Evolutionary conservation across 805 yeast species (phyloP).

Genomic region (Wickerhamomyces chambardii): DNA sequence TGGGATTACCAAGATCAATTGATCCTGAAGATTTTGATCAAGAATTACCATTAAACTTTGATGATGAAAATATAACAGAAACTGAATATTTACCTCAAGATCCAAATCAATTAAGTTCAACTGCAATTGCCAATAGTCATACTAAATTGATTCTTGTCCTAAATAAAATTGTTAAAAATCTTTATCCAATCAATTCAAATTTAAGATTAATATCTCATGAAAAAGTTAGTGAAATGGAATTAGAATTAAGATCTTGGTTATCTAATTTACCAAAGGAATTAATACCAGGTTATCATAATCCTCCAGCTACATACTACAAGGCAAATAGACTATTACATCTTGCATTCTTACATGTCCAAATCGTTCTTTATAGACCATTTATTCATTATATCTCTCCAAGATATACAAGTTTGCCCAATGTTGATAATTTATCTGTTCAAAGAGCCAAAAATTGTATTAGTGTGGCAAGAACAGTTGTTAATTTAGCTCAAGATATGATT

Average conservation of each 20-base stretch:
- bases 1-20: conserved; percentile 78
- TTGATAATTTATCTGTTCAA: conserved; percentile 55
- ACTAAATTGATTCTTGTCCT: conserved; percentile 65
- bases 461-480: conserved; percentile 76
- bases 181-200: conserved; percentile 55
- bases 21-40: conserved; percentile 80
- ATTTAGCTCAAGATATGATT: conserved; percentile 73
- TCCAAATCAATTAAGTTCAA: conserved; percentile 51
- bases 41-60: conserved; percentile 74
- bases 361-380: conserved; percentile 80
- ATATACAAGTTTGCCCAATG: conserved; percentile 20
- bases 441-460: conserved; percentile 79
- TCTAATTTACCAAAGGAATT: conserved; percentile 61
- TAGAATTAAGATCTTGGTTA: conserved; percentile 65
- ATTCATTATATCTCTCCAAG: conserved; percentile 73
- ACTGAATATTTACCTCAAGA: conserved; percentile 40
- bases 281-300: conserved; percentile 55
- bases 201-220: conserved; percentile 17
- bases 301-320: conserved; percentile 51
- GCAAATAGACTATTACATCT: conserved; percentile 70
- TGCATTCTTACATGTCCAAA: conserved; percentile 68
- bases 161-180: conserved; percentile 54
- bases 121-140: conserved; percentile 81
- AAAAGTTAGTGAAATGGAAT: conserved; percentile 53
- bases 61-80: conserved; percentile 77